Conservation (phyloP, 2,329 filamentous ascomycete species). For the Pseudodiploospora longispora region DNA sequence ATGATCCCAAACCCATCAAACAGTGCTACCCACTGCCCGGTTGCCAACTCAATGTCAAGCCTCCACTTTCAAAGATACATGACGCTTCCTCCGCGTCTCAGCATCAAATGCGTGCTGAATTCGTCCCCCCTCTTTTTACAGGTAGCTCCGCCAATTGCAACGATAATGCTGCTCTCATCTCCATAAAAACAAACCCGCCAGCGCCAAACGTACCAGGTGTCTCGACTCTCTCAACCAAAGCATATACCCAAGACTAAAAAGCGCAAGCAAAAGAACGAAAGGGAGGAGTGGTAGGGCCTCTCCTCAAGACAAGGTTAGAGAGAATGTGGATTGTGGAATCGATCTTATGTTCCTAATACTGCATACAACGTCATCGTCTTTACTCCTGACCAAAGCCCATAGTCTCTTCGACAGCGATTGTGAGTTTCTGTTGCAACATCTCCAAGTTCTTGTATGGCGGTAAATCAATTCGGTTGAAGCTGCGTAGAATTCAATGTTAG, state of each 20-base stretch:
- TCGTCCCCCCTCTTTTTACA: neutral
- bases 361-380: slow-evolving; percentile 11
- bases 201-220: slow-evolving; percentile 23
- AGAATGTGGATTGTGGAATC: slow-evolving; percentile 4
- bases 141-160: neutral
- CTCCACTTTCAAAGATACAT: too few relatives aligned
- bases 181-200: slow-evolving; percentile 16
- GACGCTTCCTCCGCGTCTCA: too few relatives aligned
- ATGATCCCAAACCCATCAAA: neutral
- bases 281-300: slow-evolving; percentile 4
- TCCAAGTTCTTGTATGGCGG: slow-evolving; percentile 89
- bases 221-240: slow-evolving; percentile 22
- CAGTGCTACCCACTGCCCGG: neutral
- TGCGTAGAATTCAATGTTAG: slow-evolving; percentile 25
- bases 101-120: neutral
- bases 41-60: too few relatives aligned
- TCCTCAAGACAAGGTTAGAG: neutral
- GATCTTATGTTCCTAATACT: neutral
- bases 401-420: slow-evolving; percentile 96
- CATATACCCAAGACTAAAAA: slow-evolving; percentile 23
- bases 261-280: slow-evolving; percentile 5
- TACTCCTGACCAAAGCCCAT: slow-evolving; percentile 99
- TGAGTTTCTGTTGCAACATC: slow-evolving; percentile 78
- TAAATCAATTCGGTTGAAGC: slow-evolving; percentile 94
- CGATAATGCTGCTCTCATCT: slow-evolving; percentile 6